Evolutionary conservation across 2,329 filamentous ascomycete genomes (phyloP).

Genomic region (Colletotrichum tabaci): DNA sequence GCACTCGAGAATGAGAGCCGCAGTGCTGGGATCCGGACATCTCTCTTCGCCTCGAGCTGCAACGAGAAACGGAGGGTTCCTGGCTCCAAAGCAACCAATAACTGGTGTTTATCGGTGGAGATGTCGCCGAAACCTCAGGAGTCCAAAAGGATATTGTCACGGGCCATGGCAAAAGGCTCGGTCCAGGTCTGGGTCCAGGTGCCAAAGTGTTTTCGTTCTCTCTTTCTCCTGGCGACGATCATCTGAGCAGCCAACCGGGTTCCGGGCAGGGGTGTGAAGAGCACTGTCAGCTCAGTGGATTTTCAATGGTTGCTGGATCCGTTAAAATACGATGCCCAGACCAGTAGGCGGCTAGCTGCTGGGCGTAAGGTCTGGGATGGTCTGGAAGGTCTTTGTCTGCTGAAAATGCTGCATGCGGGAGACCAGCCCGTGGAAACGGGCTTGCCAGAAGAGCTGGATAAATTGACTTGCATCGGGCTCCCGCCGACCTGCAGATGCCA

Average conservation of each 20-base stretch:
- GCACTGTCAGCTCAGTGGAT: constrained; percentile 21
- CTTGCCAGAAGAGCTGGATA: constrained; percentile 27
- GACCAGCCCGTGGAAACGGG: constrained; percentile 16
- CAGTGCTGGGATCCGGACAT: constrained; percentile 11
- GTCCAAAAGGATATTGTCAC: constrained; percentile 10
- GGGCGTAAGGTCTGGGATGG: constrained; percentile 27
- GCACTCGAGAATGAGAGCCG: constrained; percentile 18
- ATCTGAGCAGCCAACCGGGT: constrained; percentile 8
- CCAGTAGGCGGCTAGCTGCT: constrained; percentile 8
- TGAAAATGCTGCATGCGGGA: constrained; percentile 38
- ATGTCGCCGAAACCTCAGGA: constrained; percentile 22
- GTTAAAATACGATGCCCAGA: constrained; percentile 28
- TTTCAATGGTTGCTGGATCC: constrained; percentile 16
- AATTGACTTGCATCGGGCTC: constrained; percentile 34
- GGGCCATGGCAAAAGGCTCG: constrained; percentile 20
- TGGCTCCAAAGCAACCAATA: constrained; percentile 6
- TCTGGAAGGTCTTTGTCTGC: constrained; percentile 36
- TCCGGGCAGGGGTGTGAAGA: constrained; percentile 17
- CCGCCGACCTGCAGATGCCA: constrained; percentile 35
- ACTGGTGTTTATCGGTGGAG: constrained; percentile 34
- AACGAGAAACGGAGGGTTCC: constrained; percentile 25
- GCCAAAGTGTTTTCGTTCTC: constrained; percentile 24
- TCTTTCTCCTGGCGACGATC: constrained; percentile 40
- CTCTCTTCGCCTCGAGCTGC: constrained; percentile 33
- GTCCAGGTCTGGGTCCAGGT: constrained; percentile 25